Percentiles rank a stretch among this genome's conserved stretches.
Conservation (phyloP, 768 basidiomycete species). For the Tylopilus sp. region DNA sequence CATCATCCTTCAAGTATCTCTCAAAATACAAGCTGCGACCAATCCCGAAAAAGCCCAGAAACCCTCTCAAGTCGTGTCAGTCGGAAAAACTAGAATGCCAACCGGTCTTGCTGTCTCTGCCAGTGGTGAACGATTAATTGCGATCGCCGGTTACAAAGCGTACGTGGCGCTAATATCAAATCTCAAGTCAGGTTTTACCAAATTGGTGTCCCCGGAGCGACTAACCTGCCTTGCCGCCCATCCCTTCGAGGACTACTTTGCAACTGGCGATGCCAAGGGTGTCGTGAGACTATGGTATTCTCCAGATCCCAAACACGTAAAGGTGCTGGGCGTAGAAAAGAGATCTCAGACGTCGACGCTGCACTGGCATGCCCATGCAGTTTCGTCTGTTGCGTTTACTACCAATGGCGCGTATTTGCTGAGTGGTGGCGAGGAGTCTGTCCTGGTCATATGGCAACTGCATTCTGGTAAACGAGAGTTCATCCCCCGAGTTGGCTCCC, state of each 20-base stretch:
- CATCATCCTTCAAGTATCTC: slow-evolving; percentile 59
- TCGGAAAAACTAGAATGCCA: slow-evolving; percentile 68
- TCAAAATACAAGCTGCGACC: slow-evolving; percentile 40
- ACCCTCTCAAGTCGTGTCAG: slow-evolving; percentile 46
- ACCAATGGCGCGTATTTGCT: slow-evolving; percentile 88
- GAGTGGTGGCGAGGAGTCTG: slow-evolving; percentile 93
- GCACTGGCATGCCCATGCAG: slow-evolving; percentile 97
- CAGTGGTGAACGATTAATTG: slow-evolving; percentile 75
- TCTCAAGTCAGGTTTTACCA: slow-evolving; percentile 65
- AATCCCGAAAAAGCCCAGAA: slow-evolving; percentile 40
- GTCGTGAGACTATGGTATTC: slow-evolving; percentile 92
- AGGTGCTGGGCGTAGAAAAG: slow-evolving; percentile 65
- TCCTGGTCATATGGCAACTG: slow-evolving; percentile 96
- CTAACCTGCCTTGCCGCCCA: slow-evolving; percentile 87
- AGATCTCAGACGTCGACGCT: slow-evolving; percentile 79
- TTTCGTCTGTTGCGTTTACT: slow-evolving; percentile 83
- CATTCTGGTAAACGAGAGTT: slow-evolving; percentile 88
- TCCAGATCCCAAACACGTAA: slow-evolving; percentile 56
- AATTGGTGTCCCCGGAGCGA: slow-evolving; percentile 75
- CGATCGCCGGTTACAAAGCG: slow-evolving; percentile 70
- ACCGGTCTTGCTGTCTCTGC: slow-evolving; percentile 69
- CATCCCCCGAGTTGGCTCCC: slow-evolving; percentile 86
- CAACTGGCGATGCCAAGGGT: slow-evolving; percentile 87
- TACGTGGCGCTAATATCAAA: slow-evolving; percentile 64
- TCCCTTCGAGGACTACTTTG: slow-evolving; percentile 90